phyloP scores from a whole-genome alignment of 306 rosid genomes.

The Lithocarpus polystachyus region DNA sequence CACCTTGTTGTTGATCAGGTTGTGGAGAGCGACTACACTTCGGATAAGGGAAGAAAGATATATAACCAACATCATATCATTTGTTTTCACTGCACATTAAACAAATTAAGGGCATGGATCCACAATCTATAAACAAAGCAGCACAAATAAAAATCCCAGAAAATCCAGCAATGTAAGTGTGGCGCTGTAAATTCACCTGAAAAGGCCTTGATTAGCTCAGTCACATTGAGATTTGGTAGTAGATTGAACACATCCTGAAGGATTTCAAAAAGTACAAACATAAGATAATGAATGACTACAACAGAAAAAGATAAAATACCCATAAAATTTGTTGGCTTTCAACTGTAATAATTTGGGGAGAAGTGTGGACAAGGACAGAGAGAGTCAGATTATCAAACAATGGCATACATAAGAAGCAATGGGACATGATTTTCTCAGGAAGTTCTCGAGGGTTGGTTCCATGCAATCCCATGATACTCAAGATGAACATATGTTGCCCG shows the following conservation, averaged over 20 bases:
- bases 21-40: conserved; percentile 55
- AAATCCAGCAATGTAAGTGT: background rate
- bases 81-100: conserved; percentile 43
- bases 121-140: conserved; percentile 5
- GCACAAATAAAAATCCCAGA: conserved; percentile 4
- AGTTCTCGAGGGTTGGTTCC: background rate
- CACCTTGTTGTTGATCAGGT: conserved; percentile 56
- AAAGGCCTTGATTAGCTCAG: conserved; percentile 46
- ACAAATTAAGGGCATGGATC: conserved; percentile 5
- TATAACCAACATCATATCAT: conserved; percentile 57
- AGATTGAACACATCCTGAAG: conserved; percentile 37
- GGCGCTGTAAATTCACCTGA: conserved; percentile 21
- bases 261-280: conserved; percentile 8
- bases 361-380: background rate
- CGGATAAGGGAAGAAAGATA: conserved; percentile 51
- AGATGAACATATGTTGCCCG: background rate
- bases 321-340: too few species aligned
- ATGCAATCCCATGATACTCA: background rate
- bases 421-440: background rate
- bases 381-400: background rate
- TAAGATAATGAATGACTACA: background rate
- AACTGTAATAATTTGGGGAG: background rate
- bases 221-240: conserved; percentile 44
- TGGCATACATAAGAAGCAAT: background rate
- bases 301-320: background rate